phyloP scores from a whole-genome alignment of 495 filamentous ascomycete genomes.

The Neurospora sp. region DNA sequence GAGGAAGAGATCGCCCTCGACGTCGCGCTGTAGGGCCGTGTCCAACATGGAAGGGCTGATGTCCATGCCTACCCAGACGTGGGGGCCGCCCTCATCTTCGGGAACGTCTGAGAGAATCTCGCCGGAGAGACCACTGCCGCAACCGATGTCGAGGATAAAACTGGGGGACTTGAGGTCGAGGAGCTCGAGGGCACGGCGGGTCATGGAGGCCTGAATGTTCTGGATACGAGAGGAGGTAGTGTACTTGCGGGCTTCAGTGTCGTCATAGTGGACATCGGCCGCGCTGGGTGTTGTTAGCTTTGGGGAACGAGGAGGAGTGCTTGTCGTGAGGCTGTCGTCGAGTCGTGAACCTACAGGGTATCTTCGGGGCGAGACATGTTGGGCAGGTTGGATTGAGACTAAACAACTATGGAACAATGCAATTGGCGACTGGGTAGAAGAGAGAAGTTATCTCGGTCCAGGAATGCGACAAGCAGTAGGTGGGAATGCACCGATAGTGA shows the following conservation, averaged over 20 bases:
- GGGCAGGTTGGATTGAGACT: slow-evolving; percentile 10
- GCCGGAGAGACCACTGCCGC: slow-evolving; percentile 88
- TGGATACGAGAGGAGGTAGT: slow-evolving; percentile 95
- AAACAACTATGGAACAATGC: neutral
- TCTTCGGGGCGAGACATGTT: slow-evolving; percentile 96
- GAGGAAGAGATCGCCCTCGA: slow-evolving; percentile 83
- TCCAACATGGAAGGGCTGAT: slow-evolving; percentile 90
- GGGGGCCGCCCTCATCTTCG: slow-evolving; percentile 65
- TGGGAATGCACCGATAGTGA: neutral
- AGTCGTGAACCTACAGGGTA: slow-evolving; percentile 52
- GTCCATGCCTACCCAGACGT: slow-evolving; percentile 93
- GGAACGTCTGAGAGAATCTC: slow-evolving; percentile 70
- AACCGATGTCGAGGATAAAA: slow-evolving; percentile 88
- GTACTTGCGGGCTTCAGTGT: slow-evolving; percentile 89
- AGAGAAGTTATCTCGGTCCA: neutral
- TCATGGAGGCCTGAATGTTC: slow-evolving; percentile 91
- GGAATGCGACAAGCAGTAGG: neutral
- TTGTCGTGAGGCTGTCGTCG: slow-evolving; percentile 6
- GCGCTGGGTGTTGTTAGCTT: slow-evolving; percentile 44
- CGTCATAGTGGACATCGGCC: slow-evolving; percentile 94
- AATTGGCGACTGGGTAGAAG: neutral
- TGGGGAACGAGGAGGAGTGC: slow-evolving; percentile 2
- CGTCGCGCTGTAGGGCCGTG: slow-evolving; percentile 80
- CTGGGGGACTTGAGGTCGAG: slow-evolving; percentile 73
- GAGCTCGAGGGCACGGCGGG: slow-evolving; percentile 79